Base-by-base conservation (phyloP, 176 grass and related monocot species). In the Oropetium thomaeum region DNA sequence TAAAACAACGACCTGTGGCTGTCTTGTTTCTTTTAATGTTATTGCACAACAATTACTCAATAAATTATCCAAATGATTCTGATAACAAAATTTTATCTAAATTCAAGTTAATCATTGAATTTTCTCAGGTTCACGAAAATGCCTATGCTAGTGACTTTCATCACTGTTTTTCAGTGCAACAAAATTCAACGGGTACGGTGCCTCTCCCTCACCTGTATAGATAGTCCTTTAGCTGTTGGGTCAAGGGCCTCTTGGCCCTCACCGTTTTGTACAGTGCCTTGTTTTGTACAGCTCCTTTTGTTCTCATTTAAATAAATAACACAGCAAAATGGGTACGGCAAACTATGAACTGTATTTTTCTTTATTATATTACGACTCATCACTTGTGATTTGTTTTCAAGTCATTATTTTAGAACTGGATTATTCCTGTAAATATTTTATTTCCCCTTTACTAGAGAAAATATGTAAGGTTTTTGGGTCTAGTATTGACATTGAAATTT, bases 101-200 rank as follows among this genome's bases (percentile, higher is more conserved):
- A 67, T 74, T 22, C 57, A 81, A 71, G 1, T 39, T 67, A 5
- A 71, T 79, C 41, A 54, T 66, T 80, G 15, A 69, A 47, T 78
- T 32, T 74, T 76, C 45, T n/a, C 72, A 94, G 95, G 95, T 98
- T 76, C 91, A 98, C 58, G 95, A 98, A 88, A 94, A 98, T 94
- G 86, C 91, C 19, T 98, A 94, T 73, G 57, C 79, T 15, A 98
- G 95, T 58, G 84, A 94, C 32, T 98, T 98, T 76, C 95, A 94
- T 81, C 95, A 98, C 71, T 98, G 95, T 76, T 98, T 89, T 67
- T 79, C 79, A 49, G 22, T 83, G 67, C 78, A 84, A 31, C 75
- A 81, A 80, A 98, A 98, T 86, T 89, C 81, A 53, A 88, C 86
- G 10, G 91, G 95, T 92, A 85, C n/a, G n/a, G n/a, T n/a, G n/a